Conservation (phyloP, 306 rosid genomes). For the Psophocarpus tetragonolobus region DNA sequence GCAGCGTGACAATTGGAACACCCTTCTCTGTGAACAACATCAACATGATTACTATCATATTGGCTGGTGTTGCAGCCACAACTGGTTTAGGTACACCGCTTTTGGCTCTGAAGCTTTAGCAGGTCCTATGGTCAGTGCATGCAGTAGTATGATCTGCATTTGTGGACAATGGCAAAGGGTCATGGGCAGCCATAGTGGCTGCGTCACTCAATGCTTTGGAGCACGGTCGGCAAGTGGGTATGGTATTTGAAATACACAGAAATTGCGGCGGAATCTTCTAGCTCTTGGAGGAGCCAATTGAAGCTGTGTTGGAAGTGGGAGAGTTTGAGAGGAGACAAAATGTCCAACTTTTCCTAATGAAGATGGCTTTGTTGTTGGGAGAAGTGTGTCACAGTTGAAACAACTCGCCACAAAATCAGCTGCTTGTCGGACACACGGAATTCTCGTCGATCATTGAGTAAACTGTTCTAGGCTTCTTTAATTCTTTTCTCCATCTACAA, state of each 20-base stretch:
- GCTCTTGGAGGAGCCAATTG: slow-evolving; percentile 41
- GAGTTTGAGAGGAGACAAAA: slow-evolving; percentile 60
- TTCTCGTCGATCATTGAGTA: slow-evolving; percentile 50
- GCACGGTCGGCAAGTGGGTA: slow-evolving; percentile 74
- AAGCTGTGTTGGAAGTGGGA: slow-evolving; percentile 39
- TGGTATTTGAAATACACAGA: slow-evolving; percentile 77
- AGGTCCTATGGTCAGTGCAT: slow-evolving; percentile 65
- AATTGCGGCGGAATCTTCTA: slow-evolving; percentile 54
- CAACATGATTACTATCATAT: slow-evolving; percentile 62
- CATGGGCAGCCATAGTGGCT: slow-evolving; percentile 33
- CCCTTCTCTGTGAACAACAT: slow-evolving; percentile 58
- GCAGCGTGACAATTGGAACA: slow-evolving; percentile 72
- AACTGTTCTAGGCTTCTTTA: slow-evolving; percentile 40
- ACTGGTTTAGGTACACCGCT: not conserved
- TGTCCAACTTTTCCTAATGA: slow-evolving; percentile 57
- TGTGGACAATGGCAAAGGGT: slow-evolving; percentile 31
- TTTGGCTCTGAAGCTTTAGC: slow-evolving; percentile 51
- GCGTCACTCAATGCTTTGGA: slow-evolving; percentile 46
- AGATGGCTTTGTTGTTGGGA: slow-evolving; percentile 58
- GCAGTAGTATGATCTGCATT: slow-evolving; percentile 58
- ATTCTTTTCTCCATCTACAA: not conserved
- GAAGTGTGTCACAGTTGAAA: slow-evolving; percentile 56
- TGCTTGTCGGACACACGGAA: slow-evolving; percentile 42
- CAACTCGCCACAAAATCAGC: slow-evolving; percentile 55
- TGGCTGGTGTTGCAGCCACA: slow-evolving; percentile 49